A percentile compares a stretch with the other conserved stretches of the same genome.
These are phyloP conservation scores for Inga oerstediana DNA, from an alignment of 306 rosid species.

Conservation along the genomic window DNA sequence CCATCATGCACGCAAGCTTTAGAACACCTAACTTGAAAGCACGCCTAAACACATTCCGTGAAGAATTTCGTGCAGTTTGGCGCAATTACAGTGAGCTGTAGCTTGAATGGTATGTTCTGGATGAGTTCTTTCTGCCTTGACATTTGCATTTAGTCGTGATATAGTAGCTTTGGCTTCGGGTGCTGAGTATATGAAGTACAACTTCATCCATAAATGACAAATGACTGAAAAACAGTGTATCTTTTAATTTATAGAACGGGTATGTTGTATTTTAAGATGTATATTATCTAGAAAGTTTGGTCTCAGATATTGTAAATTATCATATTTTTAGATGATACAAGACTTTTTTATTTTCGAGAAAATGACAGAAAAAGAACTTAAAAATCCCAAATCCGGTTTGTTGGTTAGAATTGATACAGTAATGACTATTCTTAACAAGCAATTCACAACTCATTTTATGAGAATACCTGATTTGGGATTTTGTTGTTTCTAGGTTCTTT, in stretches of 20 bases:
- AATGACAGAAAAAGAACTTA: too few species aligned
- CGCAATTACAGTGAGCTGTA: slow-evolving; percentile 99
- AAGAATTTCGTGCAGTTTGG: slow-evolving; percentile 99
- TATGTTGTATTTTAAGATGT: background rate
- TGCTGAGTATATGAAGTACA: background rate
- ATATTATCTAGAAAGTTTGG: background rate
- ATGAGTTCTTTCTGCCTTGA: slow-evolving; percentile 16
- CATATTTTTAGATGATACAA: background rate
- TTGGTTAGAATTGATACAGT: too few species aligned
- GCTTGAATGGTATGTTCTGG: slow-evolving; percentile 34
- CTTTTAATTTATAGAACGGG: background rate
- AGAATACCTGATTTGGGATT: too few species aligned
- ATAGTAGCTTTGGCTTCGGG: background rate
- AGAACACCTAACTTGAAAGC: slow-evolving; percentile 99
- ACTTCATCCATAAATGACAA: slow-evolving; percentile 17
- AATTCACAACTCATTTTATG: too few species aligned
- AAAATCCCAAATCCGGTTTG: too few species aligned
- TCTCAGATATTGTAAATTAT: background rate
- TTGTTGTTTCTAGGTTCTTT: too few species aligned
- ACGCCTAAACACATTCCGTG: slow-evolving; percentile 95
- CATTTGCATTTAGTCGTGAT: background rate
- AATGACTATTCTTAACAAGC: too few species aligned
- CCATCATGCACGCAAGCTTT: slow-evolving; percentile 93
- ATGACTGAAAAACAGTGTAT: slow-evolving; percentile 1
- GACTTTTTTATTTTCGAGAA: too few species aligned